These are phyloP conservation scores for Colletotrichum sp. DNA, from an alignment of 2,329 filamentous ascomycete species.

Conservation along the genomic window DNA sequence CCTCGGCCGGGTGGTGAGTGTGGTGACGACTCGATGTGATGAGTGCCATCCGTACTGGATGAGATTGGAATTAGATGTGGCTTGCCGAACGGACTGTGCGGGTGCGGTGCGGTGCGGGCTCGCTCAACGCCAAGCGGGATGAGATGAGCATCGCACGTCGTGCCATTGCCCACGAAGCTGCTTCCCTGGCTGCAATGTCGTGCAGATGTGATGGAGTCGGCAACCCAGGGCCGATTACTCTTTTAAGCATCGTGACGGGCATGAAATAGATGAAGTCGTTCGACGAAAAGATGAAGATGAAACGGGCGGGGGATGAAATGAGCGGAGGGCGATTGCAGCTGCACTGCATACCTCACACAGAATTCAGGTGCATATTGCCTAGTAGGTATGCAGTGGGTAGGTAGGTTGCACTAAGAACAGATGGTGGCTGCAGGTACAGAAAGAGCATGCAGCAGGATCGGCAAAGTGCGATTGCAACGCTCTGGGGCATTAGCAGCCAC, in stretches of 20 bases:
- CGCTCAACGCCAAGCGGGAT: neutral
- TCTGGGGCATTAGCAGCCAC: neutral
- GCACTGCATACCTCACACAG: neutral
- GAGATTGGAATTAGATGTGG: neutral
- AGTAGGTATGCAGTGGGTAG: neutral
- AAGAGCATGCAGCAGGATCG: neutral
- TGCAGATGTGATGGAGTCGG: constrained; percentile 4
- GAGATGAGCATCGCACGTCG: neutral
- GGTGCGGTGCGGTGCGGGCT: neutral
- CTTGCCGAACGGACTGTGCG: neutral
- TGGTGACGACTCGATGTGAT: neutral
- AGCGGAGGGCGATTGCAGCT: constrained; percentile 6
- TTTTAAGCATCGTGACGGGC: neutral
- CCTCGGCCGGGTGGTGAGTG: neutral
- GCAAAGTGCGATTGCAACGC: neutral
- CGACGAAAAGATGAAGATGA: constrained; percentile 12
- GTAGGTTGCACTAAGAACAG: neutral
- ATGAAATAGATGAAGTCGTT: neutral
- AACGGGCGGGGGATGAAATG: constrained; percentile 8
- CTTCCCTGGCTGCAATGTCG: constrained; percentile 11
- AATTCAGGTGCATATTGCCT: neutral
- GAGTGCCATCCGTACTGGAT: neutral
- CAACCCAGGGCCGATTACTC: neutral
- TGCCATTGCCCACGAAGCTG: neutral
- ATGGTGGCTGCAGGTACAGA: constrained; percentile 6